A percentile compares a stretch with the other conserved stretches of the same genome.
Conservation (phyloP, 371 early-diverging fungal species). For the Zychaea mexicana region DNA sequence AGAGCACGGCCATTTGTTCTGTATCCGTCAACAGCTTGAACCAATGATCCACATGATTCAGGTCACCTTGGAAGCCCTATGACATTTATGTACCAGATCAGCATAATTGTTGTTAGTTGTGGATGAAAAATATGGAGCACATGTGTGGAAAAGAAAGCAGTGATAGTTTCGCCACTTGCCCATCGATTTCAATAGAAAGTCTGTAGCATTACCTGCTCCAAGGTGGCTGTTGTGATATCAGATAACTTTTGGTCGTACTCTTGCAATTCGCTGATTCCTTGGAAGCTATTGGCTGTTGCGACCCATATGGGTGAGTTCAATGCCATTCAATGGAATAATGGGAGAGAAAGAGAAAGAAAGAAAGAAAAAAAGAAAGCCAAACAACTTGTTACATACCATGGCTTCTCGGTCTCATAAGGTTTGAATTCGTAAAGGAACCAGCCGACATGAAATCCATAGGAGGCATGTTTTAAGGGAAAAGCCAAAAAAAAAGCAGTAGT, state of each 20-base stretch:
- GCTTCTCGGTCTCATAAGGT: conserved; percentile 5
- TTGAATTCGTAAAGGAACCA: conserved; percentile 2
- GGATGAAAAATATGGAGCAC: too few relatives aligned
- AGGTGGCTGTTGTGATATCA: neutral
- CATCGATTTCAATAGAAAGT: too few relatives aligned
- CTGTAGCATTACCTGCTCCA: conserved; percentile 10
- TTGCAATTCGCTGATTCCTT: conserved; percentile 4
- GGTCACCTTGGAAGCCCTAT: conserved; percentile 84
- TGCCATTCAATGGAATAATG: too few relatives aligned
- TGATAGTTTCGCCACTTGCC: too few relatives aligned
- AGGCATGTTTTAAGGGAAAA: neutral
- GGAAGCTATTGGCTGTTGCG: neutral
- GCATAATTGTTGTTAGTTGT: too few relatives aligned
- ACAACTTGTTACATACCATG: neutral
- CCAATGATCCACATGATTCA: conserved; percentile 94
- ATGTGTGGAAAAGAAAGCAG: too few relatives aligned
- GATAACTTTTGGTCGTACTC: conserved; percentile 7
- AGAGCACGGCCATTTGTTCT: conserved; percentile 90
- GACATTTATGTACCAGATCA: too few relatives aligned
- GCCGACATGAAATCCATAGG: conserved; percentile 1
- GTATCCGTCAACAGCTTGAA: conserved; percentile 86
- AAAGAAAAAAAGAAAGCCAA: neutral
- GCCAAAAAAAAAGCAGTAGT: neutral
- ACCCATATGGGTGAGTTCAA: too few relatives aligned
- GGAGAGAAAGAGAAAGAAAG: neutral